These are phyloP conservation scores for Neoboletus subvelutipes DNA, from an alignment of 768 basidiomycete species.

Conservation along the genomic window DNA sequence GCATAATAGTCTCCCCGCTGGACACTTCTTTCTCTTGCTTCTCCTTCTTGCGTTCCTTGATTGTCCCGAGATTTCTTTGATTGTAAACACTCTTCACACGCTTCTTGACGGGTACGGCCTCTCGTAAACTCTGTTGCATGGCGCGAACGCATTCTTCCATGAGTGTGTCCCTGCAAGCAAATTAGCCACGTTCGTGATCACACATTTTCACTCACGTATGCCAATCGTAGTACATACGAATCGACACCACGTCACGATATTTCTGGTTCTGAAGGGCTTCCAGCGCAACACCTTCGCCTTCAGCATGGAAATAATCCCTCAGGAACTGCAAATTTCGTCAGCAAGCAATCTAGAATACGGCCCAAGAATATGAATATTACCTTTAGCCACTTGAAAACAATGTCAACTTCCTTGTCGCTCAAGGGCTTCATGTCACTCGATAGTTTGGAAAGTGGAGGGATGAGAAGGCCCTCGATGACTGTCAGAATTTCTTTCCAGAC, in stretches of 20 bases:
- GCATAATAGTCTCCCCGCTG: constrained; percentile 86
- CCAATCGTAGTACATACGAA: constrained; percentile 97
- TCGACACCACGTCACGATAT: constrained; percentile 86
- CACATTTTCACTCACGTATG: constrained; percentile 58
- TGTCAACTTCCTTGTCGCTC: constrained; percentile 94
- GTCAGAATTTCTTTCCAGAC: constrained; percentile 95
- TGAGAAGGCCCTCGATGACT: constrained; percentile 82
- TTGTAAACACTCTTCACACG: constrained; percentile 90
- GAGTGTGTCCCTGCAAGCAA: constrained; percentile 58
- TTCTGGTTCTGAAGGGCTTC: constrained; percentile 91
- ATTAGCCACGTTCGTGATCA: constrained; percentile 7
- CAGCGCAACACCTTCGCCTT: constrained; percentile 86
- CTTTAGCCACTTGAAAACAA: constrained; percentile 99
- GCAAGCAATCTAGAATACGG: background rate
- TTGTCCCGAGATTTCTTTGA: constrained; percentile 94
- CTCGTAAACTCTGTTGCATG: constrained; percentile 85
- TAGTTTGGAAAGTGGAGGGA: constrained; percentile 85
- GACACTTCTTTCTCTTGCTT: constrained; percentile 74
- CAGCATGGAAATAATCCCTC: constrained; percentile 92
- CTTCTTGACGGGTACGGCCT: constrained; percentile 75
- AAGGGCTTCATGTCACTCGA: constrained; percentile 90
- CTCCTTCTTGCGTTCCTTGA: constrained; percentile 90
- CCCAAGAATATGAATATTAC: constrained; percentile 36
- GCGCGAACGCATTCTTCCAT: constrained; percentile 96
- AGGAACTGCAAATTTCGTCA: constrained; percentile 60